phyloP scores from a whole-genome alignment of 345 rosid genomes.

The Adansonia digitata region DNA sequence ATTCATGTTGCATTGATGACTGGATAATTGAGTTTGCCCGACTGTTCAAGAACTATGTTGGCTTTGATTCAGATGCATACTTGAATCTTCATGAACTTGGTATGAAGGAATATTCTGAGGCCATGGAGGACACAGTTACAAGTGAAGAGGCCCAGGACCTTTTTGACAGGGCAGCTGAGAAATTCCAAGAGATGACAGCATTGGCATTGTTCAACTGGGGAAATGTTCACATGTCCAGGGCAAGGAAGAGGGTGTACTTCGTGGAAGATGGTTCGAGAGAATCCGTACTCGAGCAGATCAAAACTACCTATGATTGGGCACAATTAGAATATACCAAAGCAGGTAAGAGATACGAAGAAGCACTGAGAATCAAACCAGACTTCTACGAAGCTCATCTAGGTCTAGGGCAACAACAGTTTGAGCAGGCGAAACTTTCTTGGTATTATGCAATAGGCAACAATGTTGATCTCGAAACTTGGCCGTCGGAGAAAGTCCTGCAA shows the following conservation, averaged over 20 bases:
- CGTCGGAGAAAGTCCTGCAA: conserved; percentile 40
- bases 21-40: conserved; percentile 82
- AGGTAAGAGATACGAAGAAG: conserved; percentile 64
- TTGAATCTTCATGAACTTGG: conserved; percentile 80
- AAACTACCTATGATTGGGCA: conserved; percentile 54
- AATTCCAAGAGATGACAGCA: conserved; percentile 84
- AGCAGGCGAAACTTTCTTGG: conserved; percentile 90
- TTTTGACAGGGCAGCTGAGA: conserved; percentile 65
- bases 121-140: conserved; percentile 85
- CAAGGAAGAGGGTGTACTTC: conserved; percentile 60
- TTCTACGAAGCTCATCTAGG: conserved; percentile 65
- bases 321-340: conserved; percentile 51
- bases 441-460: conserved; percentile 56
- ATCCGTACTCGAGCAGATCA: conserved; percentile 45
- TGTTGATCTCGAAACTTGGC: conserved; percentile 59
- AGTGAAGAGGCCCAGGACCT: conserved; percentile 75
- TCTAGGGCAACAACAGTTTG: conserved; percentile 74
- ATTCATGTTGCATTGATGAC: conserved; percentile 46
- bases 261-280: conserved; percentile 51
- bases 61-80: conserved; percentile 60
- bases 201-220: conserved; percentile 87
- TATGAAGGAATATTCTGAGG: conserved; percentile 76
- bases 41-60: conserved; percentile 71
- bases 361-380: conserved; percentile 78
- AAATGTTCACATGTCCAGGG: conserved; percentile 76